Evolutionary conservation across 805 yeast species (phyloP).

Genomic region (Naumovozyma baii): DNA sequence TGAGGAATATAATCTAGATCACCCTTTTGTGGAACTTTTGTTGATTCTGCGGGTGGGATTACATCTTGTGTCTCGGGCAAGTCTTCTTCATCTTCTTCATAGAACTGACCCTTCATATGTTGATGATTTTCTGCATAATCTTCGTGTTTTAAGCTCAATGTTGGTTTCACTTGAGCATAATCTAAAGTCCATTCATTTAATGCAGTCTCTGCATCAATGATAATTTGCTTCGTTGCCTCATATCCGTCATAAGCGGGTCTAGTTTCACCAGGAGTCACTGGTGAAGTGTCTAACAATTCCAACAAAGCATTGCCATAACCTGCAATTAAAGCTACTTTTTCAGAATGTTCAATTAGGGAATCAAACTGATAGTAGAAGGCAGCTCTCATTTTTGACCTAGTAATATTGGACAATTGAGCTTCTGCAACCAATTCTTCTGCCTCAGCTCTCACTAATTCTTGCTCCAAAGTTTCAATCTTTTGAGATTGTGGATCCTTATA

Average conservation of each 20-base stretch:
- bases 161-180: conserved; percentile 72
- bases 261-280: conserved; percentile 87
- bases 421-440: conserved; percentile 88
- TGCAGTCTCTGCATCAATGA: conserved; percentile 77
- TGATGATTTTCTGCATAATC: conserved; percentile 43
- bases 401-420: conserved; percentile 81
- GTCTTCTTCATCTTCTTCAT: conserved; percentile 36
- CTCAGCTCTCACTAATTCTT: conserved; percentile 84
- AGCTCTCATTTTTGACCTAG: conserved; percentile 78
- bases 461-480: conserved; percentile 72
- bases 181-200: conserved; percentile 79
- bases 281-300: conserved; percentile 73
- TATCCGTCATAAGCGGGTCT: conserved; percentile 85
- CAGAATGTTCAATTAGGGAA: conserved; percentile 76
- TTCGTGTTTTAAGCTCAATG: conserved; percentile 52
- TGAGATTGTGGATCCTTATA: conserved; percentile 79
- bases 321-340: conserved; percentile 76
- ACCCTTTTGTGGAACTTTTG: too few relatives aligned
- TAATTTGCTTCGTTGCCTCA: conserved; percentile 80
- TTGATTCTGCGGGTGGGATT: too few relatives aligned
- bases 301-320: conserved; percentile 83
- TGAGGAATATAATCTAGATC: too few relatives aligned
- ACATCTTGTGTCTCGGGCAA: conserved; percentile 13
- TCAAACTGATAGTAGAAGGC: conserved; percentile 80
- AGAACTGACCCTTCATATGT: conserved; percentile 7